A percentile compares a stretch with the other conserved stretches of the same genome.
Conservation (phyloP, 148 eudicot species). For the Tetragonia tetragonoides region DNA sequence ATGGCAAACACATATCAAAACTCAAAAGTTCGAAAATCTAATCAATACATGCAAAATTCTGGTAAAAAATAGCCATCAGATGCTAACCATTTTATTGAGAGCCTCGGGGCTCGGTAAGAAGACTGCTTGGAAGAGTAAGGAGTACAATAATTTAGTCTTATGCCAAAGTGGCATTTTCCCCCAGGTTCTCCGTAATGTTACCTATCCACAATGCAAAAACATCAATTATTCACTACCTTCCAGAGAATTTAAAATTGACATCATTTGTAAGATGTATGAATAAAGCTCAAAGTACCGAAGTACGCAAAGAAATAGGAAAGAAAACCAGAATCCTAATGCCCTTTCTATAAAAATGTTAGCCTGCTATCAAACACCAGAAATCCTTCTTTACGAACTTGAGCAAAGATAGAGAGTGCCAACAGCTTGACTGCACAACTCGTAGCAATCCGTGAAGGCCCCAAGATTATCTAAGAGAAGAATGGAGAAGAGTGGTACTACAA, state of each 20-base stretch:
- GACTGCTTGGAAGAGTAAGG: slow-evolving; percentile 42
- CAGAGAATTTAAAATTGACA: not conserved
- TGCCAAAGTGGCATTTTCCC: slow-evolving; percentile 53
- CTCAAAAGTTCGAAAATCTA: slow-evolving; percentile 12
- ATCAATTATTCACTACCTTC: slow-evolving; percentile 1
- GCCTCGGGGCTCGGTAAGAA: slow-evolving; percentile 54
- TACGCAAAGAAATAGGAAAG: not conserved
- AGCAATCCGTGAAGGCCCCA: too few relatives aligned
- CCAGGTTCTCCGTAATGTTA: slow-evolving; percentile 48
- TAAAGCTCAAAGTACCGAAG: not conserved
- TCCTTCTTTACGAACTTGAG: not conserved
- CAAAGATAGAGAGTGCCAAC: not conserved
- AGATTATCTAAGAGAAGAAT: too few relatives aligned
- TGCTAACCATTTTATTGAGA: slow-evolving; percentile 60
- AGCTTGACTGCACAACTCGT: too few relatives aligned
- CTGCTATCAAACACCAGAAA: not conserved
- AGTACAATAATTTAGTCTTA: slow-evolving; percentile 40
- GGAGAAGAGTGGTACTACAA: too few relatives aligned
- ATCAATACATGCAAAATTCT: not conserved
- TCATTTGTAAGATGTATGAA: not conserved
- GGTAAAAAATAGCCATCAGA: too few relatives aligned
- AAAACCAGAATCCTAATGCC: not conserved
- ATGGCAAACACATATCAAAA: slow-evolving; percentile 27
- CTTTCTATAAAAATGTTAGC: not conserved
- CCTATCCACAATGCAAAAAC: slow-evolving; percentile 23